These are phyloP conservation scores for Penicillium sp. DNA, from an alignment of 2,329 filamentous ascomycete species.

Conservation along the genomic window DNA sequence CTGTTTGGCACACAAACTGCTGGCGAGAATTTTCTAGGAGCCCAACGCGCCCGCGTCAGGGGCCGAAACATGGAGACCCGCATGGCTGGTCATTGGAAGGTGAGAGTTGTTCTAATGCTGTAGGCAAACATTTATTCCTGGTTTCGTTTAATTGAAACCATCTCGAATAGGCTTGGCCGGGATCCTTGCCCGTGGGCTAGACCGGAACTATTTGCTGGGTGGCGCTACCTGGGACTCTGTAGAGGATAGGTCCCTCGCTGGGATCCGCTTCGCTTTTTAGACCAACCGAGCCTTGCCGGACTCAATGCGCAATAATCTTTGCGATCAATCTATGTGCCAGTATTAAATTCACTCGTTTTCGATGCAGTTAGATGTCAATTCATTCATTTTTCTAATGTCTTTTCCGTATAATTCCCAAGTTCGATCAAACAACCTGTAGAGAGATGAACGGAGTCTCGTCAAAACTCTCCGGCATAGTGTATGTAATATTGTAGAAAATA, in stretches of 20 bases:
- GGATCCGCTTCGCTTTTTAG: background rate
- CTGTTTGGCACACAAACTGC: background rate
- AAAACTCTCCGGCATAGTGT: slow-evolving; percentile 19
- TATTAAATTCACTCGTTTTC: background rate
- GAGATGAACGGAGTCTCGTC: slow-evolving; percentile 13
- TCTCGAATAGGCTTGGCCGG: background rate
- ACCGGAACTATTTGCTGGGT: background rate
- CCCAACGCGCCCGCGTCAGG: background rate
- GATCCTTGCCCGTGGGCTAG: background rate
- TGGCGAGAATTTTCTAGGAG: background rate
- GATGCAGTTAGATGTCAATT: background rate
- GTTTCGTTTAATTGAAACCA: background rate
- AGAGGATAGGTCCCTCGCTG: no score
- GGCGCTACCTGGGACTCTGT: background rate
- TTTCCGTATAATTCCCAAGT: background rate
- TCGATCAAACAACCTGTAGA: slow-evolving; percentile 10
- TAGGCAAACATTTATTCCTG: background rate
- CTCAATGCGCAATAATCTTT: no score
- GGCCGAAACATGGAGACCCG: background rate
- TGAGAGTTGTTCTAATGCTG: background rate
- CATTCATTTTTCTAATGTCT: background rate
- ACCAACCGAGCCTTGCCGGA: background rate
- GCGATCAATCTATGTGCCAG: no score
- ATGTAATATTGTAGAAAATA: slow-evolving; percentile 22
- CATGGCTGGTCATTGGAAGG: background rate